phyloP scores from a whole-genome alignment of 1,284 basidiomycete species.

The Ceratorhiza oryzae-sativae region DNA sequence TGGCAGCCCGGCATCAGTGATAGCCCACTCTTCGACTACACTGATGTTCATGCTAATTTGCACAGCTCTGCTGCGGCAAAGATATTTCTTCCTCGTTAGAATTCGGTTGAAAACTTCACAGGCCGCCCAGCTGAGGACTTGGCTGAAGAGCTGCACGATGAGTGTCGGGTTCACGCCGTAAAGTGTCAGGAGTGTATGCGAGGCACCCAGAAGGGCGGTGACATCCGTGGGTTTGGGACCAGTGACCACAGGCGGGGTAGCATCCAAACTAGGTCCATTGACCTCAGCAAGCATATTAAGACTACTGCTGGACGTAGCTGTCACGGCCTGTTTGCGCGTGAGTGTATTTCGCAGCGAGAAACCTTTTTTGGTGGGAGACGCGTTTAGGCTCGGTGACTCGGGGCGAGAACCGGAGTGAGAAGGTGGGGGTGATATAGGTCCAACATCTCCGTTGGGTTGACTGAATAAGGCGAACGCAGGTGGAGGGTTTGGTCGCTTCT shows the following conservation, averaged over 20 bases:
- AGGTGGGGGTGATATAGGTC: not conserved
- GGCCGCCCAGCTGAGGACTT: constrained; percentile 91
- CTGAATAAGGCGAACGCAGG: constrained; percentile 21
- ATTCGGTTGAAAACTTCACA: constrained; percentile 96
- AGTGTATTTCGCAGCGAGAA: constrained; percentile 30
- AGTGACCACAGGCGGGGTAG: constrained; percentile 14
- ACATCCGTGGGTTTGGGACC: constrained; percentile 68
- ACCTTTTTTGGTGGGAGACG: not conserved
- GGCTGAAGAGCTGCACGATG: constrained; percentile 91
- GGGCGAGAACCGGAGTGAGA: constrained; percentile 4
- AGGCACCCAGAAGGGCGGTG: constrained; percentile 84
- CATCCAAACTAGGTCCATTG: constrained; percentile 22
- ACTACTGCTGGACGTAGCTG: not conserved
- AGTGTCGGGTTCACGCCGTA: constrained; percentile 93
- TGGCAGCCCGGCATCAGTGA: constrained; percentile 81
- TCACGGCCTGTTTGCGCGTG: constrained; percentile 16
- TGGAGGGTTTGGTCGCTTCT: constrained; percentile 47
- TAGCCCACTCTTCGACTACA: constrained; percentile 87
- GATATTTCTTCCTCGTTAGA: constrained; percentile 87
- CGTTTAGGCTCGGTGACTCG: constrained; percentile 5
- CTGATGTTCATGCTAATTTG: constrained; percentile 91
- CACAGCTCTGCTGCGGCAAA: constrained; percentile 89
- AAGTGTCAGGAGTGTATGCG: constrained; percentile 83
- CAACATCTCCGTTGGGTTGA: constrained; percentile 25
- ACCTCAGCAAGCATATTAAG: not conserved